A percentile compares a stretch with the other conserved stretches of the same genome.
Evolutionary conservation across 306 rosid species (phyloP).

Genomic region (Trifolium pratense): DNA sequence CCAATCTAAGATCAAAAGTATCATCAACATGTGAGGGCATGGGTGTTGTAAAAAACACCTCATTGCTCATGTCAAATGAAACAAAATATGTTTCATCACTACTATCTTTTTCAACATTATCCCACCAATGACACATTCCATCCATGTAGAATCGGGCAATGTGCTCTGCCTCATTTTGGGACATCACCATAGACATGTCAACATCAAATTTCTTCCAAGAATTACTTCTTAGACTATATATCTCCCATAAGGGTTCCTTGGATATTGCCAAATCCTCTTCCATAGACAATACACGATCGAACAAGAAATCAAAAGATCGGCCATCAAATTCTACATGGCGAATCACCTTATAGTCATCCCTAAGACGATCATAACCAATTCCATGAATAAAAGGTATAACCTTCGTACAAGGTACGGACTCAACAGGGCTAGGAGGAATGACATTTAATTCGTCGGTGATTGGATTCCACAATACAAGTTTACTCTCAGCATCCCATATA

Average conservation of each 20-base stretch:
- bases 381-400: not conserved
- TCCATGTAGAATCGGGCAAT: not conserved
- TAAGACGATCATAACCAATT: not conserved
- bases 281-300: too few species aligned
- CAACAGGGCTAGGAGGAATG: not conserved
- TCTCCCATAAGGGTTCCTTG: not conserved
- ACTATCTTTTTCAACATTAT: not conserved
- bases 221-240: not conserved
- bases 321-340: not conserved
- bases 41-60: too few species aligned
- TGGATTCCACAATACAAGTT: not conserved
- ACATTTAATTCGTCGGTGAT: not conserved
- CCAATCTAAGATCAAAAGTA: too few species aligned
- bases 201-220: constrained; percentile 1
- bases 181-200: not conserved
- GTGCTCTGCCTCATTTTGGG: too few species aligned
- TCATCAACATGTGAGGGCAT: too few species aligned
- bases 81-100: not conserved
- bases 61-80: too few species aligned
- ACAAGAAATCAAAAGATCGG: not conserved
- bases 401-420: not conserved
- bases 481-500: not conserved
- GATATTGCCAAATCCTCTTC: not conserved
- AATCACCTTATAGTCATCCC: not conserved
- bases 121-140: not conserved